phyloP scores from a whole-genome alignment of 495 filamentous ascomycete species.

The Penicillium waksmanii region DNA sequence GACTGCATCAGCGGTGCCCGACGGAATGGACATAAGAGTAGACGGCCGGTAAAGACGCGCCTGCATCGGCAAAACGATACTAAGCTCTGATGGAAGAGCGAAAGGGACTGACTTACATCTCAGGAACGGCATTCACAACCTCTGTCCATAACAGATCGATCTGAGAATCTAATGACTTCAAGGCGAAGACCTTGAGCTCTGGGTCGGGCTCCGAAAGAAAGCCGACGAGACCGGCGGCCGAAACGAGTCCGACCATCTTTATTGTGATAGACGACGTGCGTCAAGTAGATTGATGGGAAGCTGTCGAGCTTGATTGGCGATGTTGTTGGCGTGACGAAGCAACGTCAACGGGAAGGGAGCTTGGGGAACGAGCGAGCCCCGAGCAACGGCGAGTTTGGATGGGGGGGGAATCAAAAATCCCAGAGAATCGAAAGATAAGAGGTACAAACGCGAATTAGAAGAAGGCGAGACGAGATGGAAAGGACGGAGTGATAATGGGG shows the following conservation, averaged over 20 bases:
- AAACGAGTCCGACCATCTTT: slow-evolving; percentile 90
- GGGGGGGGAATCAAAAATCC: slow-evolving; percentile 8
- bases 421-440: slow-evolving; percentile 21
- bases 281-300: slow-evolving; percentile 16
- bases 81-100: neutral
- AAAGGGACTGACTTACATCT: slow-evolving; percentile 71
- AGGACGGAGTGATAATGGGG: slow-evolving; percentile 23
- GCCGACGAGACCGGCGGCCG: slow-evolving; percentile 91
- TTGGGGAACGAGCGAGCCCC: slow-evolving; percentile 32
- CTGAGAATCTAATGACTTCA: slow-evolving; percentile 91
- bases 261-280: slow-evolving; percentile 15
- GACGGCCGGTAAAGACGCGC: slow-evolving; percentile 12
- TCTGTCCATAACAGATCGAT: slow-evolving; percentile 98
- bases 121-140: slow-evolving; percentile 84
- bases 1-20: slow-evolving; percentile 18
- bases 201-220: slow-evolving; percentile 94
- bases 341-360: slow-evolving; percentile 42
- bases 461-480: slow-evolving; percentile 31
- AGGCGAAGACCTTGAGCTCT: slow-evolving; percentile 89
- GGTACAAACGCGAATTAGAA: slow-evolving; percentile 23
- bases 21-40: slow-evolving; percentile 1
- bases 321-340: slow-evolving; percentile 41
- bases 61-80: neutral
- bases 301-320: slow-evolving; percentile 19
- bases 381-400: slow-evolving; percentile 8